These are phyloP conservation scores for Lachnellula suecica DNA, from an alignment of 2,329 filamentous ascomycete genomes.

Conservation along the genomic window DNA sequence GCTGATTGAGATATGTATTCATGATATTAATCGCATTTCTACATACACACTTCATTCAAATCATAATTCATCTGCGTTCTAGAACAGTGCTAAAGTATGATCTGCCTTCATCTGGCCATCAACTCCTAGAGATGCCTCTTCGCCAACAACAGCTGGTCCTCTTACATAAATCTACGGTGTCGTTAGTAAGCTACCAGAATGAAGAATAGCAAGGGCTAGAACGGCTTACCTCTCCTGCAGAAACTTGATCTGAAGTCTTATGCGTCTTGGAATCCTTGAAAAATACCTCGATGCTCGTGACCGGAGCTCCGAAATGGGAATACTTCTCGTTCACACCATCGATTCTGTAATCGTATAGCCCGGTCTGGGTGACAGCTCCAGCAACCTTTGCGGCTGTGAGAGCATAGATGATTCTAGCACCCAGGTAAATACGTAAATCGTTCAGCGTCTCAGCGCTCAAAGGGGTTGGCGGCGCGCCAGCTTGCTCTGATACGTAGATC, in stretches of 20 bases:
- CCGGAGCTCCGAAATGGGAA: slow-evolving; percentile 78
- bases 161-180: slow-evolving; percentile 65
- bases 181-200: neutral
- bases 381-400: slow-evolving; percentile 81
- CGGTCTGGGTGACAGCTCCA: slow-evolving; percentile 83
- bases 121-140: slow-evolving; percentile 62
- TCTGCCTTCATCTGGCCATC: slow-evolving; percentile 67
- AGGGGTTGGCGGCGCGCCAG: slow-evolving; percentile 59
- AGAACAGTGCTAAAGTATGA: slow-evolving; percentile 61
- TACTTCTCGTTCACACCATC: slow-evolving; percentile 37
- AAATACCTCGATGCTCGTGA: slow-evolving; percentile 77
- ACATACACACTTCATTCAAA: no score
- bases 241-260: slow-evolving; percentile 62
- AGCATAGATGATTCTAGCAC: slow-evolving; percentile 80
- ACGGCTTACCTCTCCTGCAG: slow-evolving; percentile 60
- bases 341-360: slow-evolving; percentile 81
- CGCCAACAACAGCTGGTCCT: slow-evolving; percentile 72
- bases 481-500: slow-evolving; percentile 75
- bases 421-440: slow-evolving; percentile 78
- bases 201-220: no score
- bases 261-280: slow-evolving; percentile 60
- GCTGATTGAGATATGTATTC: no score
- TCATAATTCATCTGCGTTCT: neutral
- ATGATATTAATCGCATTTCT: neutral
- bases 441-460: slow-evolving; percentile 71